Conservation (phyloP, 495 filamentous ascomycete species). For the Aspergillus olivimuriae region DNA sequence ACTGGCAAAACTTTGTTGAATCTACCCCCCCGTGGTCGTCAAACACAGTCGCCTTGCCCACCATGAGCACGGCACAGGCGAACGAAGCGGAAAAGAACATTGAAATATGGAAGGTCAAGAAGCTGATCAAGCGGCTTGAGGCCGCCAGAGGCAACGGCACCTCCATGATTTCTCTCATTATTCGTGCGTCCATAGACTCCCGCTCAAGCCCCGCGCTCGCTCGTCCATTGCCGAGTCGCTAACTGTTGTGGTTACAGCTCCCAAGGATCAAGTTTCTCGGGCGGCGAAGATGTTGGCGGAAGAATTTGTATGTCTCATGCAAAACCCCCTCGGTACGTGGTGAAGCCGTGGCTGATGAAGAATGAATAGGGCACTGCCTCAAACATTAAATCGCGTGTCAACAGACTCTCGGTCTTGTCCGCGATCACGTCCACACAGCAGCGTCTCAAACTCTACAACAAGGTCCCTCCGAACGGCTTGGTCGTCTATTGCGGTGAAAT, state of each 20-base stretch:
- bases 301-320: constrained; percentile 75
- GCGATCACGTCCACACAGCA: constrained; percentile 99
- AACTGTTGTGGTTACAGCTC: constrained; percentile 47
- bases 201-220: too few species aligned
- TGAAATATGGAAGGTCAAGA: constrained; percentile 86
- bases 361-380: constrained; percentile 76
- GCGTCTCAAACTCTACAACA: constrained; percentile 96
- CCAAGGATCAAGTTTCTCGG: constrained; percentile 95
- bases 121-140: constrained; percentile 93
- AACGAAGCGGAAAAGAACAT: constrained; percentile 98
- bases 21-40: constrained; percentile 26
- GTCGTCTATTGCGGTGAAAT: constrained; percentile 99
- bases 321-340: constrained; percentile 8
- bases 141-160: constrained; percentile 92
- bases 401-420: constrained; percentile 92
- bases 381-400: constrained; percentile 99
- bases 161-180: constrained; percentile 98
- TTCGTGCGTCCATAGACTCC: constrained; percentile 72
- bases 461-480: constrained; percentile 93
- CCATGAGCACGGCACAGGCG: constrained; percentile 81
- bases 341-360: constrained; percentile 8
- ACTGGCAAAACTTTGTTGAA: constrained; percentile 6
- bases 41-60: constrained; percentile 44
- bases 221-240: constrained; percentile 9
- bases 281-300: constrained; percentile 99